phyloP scores from a whole-genome alignment of 768 basidiomycete genomes.

The Pisolithus tinctorius region DNA sequence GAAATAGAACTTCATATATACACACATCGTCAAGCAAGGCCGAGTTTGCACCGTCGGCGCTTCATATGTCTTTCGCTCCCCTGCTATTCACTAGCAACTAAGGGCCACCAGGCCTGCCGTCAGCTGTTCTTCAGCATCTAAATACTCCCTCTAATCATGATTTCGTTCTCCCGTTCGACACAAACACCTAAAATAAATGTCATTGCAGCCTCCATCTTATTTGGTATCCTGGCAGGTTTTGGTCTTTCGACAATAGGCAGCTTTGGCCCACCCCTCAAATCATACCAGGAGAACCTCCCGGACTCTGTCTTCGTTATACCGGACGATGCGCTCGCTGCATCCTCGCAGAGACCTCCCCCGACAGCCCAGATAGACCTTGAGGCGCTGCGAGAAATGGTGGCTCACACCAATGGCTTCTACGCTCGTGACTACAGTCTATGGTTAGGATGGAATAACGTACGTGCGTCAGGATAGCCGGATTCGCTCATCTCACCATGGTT shows the following conservation, averaged over 20 bases:
- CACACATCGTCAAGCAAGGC: too few species aligned
- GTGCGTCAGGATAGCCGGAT: neutral
- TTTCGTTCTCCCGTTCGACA: neutral
- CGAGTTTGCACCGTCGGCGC: too few species aligned
- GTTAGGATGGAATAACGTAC: conserved; percentile 46
- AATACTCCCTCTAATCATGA: neutral
- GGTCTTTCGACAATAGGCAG: neutral
- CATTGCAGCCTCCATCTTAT: neutral
- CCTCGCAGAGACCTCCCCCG: neutral
- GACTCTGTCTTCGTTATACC: neutral
- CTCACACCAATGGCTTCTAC: conserved; percentile 37
- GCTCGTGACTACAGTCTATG: conserved; percentile 41
- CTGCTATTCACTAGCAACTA: neutral
- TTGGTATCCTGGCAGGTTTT: neutral
- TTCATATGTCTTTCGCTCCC: neutral
- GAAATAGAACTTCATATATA: too few species aligned
- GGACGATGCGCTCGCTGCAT: neutral
- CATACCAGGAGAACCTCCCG: neutral
- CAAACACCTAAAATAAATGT: neutral
- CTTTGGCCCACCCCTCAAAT: neutral
- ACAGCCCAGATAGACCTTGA: neutral
- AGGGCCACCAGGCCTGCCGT: too few species aligned
- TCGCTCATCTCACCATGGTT: neutral
- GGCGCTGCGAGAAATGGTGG: conserved; percentile 27
- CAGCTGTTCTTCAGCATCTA: neutral